Percentiles rank a stretch among this genome's conserved stretches.
Evolutionary conservation across 768 basidiomycete genomes (phyloP).

Genomic region (Mycena alexandri): DNA sequence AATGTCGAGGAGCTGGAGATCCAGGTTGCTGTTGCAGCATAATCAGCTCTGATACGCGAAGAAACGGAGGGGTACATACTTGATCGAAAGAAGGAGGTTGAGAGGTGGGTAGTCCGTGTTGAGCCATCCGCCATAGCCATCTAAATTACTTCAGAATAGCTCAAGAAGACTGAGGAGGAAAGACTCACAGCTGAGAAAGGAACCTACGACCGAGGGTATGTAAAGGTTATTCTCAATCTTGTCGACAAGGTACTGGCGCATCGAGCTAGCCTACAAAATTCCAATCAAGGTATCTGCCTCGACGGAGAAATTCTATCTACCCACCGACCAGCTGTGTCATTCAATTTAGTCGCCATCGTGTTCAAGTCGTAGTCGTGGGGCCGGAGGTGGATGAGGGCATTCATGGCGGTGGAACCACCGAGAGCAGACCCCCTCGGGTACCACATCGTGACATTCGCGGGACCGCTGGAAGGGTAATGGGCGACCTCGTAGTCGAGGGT

Average conservation of each 20-base stretch:
- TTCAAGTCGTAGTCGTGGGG: conserved; percentile 29
- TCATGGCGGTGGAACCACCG: conserved; percentile 32
- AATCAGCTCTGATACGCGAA: neutral
- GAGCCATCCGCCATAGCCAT: conserved; percentile 32
- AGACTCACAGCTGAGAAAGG: conserved; percentile 25
- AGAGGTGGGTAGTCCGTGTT: conserved; percentile 33
- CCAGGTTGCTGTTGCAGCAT: conserved; percentile 5
- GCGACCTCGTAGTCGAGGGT: conserved; percentile 30
- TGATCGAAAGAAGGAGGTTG: conserved; percentile 29
- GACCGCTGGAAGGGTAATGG: conserved; percentile 22
- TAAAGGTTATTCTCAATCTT: conserved; percentile 34
- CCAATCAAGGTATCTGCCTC: neutral
- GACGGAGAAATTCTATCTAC: neutral
- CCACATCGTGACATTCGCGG: conserved; percentile 32
- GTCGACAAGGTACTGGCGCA: conserved; percentile 24
- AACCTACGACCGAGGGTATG: conserved; percentile 13
- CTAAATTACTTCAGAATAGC: neutral
- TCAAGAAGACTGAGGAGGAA: neutral
- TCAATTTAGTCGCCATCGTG: conserved; percentile 24
- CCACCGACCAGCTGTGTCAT: conserved; percentile 23
- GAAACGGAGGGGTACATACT: neutral
- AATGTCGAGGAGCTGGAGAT: conserved; percentile 28
- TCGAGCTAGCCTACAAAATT: conserved; percentile 1
- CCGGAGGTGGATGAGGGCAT: conserved; percentile 32
- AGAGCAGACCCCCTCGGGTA: conserved; percentile 28